Evolutionary conservation across 2,329 filamentous ascomycete genomes (phyloP), one percentile per base, ranked within the genome.

Genomic region (Neofusicoccum sp.): DNA sequence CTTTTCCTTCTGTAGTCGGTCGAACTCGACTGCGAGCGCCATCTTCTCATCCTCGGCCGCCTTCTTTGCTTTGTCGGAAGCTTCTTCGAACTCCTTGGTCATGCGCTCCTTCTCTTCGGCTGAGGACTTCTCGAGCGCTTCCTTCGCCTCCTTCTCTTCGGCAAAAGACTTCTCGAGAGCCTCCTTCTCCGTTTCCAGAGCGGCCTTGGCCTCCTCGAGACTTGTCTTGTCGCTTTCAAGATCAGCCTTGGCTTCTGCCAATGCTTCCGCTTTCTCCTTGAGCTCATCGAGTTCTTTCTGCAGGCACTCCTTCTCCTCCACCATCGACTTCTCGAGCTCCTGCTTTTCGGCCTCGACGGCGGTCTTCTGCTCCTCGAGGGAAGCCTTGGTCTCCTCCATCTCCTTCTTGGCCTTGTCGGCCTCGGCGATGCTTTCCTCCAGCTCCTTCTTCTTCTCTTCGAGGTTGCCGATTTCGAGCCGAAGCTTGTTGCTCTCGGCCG

Each of bases 361-460:
- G 49, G 68, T 71, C 63, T 72, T 77, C 28, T 73, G 69, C 50
- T 71, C 70, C 61, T 74, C 72, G 28, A 75, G 67, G 50, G 69
- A 68, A 28, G 69, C 60, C 52, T 68, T 72, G 9, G 69, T 69
- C 37, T 73, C 71, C 61, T 76, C 69, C n/a, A 71, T 70, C 52
- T 77, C 73, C 41, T 69, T 69, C 64, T 80, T 81, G 56, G 75
- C 74, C 56, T 78, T 80, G 50, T 80, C 78, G 29, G 78, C 77
- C 49, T 77, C 74, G 6, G 72, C 73, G 29, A 83, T 69, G 64
- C 73, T 79, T 58, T 83, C 79, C 65, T 81, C 78, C 31, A 84
- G 72, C 64, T 85, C 81, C 61, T 79, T 82, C 49, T 81, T 76
- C 70, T 83, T 83, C 66, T 84, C 82, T 67, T 85, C 81, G 37